A percentile compares a stretch with the other conserved stretches of the same genome.
phyloP scores from a whole-genome alignment of 2,329 filamentous ascomycete species.

The Lachnellula cervina region DNA sequence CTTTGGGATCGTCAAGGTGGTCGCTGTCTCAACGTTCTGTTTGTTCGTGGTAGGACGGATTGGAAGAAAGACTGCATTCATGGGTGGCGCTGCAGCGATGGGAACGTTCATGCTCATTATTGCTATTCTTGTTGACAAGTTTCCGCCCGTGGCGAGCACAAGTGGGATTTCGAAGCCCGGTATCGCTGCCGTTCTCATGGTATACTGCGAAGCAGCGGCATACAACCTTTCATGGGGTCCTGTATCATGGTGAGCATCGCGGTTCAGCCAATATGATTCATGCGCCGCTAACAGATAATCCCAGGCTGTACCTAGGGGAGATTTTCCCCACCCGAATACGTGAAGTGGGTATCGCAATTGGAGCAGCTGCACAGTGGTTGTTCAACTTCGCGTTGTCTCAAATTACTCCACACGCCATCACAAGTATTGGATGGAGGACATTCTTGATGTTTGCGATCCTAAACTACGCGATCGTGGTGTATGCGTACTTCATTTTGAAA shows the following conservation, averaged over 20 bases:
- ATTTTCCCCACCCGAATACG: constrained; percentile 45
- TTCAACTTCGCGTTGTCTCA: constrained; percentile 48
- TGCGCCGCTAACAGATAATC: constrained; percentile 6
- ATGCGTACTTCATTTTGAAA: constrained; percentile 52
- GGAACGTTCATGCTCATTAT: too few species aligned
- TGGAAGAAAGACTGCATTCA: too few species aligned
- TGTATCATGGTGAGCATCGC: constrained; percentile 19
- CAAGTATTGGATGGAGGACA: constrained; percentile 39
- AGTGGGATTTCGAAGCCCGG: constrained; percentile 36
- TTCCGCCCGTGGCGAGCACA: constrained; percentile 16
- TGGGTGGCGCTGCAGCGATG: too few species aligned
- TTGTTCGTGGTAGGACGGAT: too few species aligned
- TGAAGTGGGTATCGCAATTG: constrained; percentile 45
- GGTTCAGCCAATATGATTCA: too few species aligned
- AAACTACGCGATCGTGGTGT: constrained; percentile 37
- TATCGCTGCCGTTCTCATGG: constrained; percentile 47
- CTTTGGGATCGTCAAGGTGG: too few species aligned
- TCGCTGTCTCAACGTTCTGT: too few species aligned
- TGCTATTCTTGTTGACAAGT: constrained; percentile 19
- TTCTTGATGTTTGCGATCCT: constrained; percentile 43
- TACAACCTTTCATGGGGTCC: constrained; percentile 49
- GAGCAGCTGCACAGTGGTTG: constrained; percentile 46
- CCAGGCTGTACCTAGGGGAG: constrained; percentile 46
- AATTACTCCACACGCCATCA: constrained; percentile 46
- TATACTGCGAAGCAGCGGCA: constrained; percentile 50